Evolutionary conservation across 306 rosid species (phyloP), one percentile per base, ranked within the genome.

Genomic region (Vigna reflexopilosa): DNA sequence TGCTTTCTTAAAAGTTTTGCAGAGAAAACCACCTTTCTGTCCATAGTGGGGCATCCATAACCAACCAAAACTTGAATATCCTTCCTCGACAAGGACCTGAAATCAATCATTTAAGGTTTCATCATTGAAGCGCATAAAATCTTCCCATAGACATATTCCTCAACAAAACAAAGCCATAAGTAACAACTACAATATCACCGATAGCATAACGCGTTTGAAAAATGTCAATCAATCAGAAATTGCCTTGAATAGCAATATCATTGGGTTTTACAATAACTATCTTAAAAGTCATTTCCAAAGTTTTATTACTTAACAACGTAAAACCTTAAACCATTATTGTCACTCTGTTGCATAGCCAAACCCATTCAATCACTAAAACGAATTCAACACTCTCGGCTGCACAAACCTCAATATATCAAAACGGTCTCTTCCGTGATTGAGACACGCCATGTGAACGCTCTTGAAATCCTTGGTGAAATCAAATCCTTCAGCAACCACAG

Each of bases 391-490:
- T 28, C 45, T 1, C 1, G 22, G 54, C 72, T 49, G 72, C 47
- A 90, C 92, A 77, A 63, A 95, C 98, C 99, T 95, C 70, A 95
- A 50, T 62, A 95, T 67, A 58, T 95, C 98, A 48, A 95, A 95
- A 7, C 99, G 96, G 71, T 95, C 99, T 81, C 87, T 95, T 64
- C 99, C 97, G 36, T 93, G 90, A 87, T 89, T 95, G 78, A 95
- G 65, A 73, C 91, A 95, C 2, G 98, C 99, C 0, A 82, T 75
- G 44, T 89, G 91, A 75, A 93, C 98, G 12, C 88, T 82, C 83
- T 80, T 87, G 75, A 85, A 91, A 84, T 95, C 96, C 84, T 85
- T 90, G 17, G 85, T 77, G 34, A 92, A 86, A 77, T 92, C 98
- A 59, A 81, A 9, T 1, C 81, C 90, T 20, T 22, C 76, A 6